These are phyloP conservation scores for Monilinia polystroma DNA, from an alignment of 2,329 filamentous ascomycete genomes.

Conservation along the genomic window DNA sequence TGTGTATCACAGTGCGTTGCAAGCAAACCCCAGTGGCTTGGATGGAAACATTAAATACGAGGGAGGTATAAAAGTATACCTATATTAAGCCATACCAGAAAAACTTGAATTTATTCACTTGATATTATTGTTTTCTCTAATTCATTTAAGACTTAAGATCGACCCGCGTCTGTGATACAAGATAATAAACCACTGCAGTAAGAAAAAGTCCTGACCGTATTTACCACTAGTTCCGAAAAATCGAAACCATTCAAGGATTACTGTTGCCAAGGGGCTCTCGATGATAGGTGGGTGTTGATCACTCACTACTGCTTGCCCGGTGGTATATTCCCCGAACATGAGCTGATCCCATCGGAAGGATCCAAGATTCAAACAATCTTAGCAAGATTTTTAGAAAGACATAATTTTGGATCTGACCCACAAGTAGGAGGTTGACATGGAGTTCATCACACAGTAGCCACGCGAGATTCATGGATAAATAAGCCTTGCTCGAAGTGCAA, in stretches of 20 bases:
- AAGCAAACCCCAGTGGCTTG: conserved; percentile 6
- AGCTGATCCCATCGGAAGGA: conserved; percentile 15
- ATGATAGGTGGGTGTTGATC: conserved; percentile 1
- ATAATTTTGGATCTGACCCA: not conserved
- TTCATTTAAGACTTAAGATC: not conserved
- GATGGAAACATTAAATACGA: not conserved
- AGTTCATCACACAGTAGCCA: conserved; percentile 16
- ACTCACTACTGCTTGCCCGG: not conserved
- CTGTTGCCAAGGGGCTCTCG: conserved; percentile 1
- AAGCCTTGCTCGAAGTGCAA: conserved; percentile 19
- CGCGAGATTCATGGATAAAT: conserved; percentile 22
- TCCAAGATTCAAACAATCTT: conserved; percentile 13
- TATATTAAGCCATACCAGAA: not conserved
- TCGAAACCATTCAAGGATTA: conserved; percentile 15
- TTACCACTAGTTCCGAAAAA: conserved; percentile 4
- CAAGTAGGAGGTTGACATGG: not conserved
- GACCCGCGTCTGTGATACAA: not conserved
- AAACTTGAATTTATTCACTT: no score
- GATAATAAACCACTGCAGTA: not conserved
- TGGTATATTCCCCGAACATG: conserved; percentile 16
- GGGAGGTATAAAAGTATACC: not conserved
- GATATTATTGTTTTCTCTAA: no score
- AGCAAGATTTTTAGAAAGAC: not conserved
- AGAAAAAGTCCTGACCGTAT: no score
- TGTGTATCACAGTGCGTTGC: not conserved